These are phyloP conservation scores for Malassezia japonica DNA, from an alignment of 1,284 basidiomycete genomes.

Conservation along the genomic window DNA sequence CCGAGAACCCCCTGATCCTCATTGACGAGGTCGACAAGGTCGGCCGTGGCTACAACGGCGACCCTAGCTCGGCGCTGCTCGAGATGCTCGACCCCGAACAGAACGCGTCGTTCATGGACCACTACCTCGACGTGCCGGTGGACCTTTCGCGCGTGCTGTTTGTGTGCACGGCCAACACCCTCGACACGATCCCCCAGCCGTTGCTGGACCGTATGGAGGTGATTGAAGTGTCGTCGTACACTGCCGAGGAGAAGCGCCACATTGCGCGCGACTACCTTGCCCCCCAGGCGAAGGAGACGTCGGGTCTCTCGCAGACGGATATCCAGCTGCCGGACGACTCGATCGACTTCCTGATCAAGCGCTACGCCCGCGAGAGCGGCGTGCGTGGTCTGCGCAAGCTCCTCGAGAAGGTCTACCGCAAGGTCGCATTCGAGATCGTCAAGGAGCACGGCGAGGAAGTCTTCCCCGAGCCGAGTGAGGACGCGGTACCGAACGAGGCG, in stretches of 20 bases:
- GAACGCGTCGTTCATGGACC: conserved; percentile 89
- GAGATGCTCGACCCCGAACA: conserved; percentile 99
- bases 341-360: conserved; percentile 83
- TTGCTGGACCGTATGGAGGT: conserved; percentile 85
- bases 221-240: conserved; percentile 76
- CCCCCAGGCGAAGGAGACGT: conserved; percentile 85
- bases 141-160: conserved; percentile 92
- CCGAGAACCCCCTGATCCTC: conserved; percentile 81
- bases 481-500: neutral
- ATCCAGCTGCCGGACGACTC: conserved; percentile 51
- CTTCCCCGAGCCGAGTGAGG: conserved; percentile 59
- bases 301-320: conserved; percentile 58
- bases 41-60: conserved; percentile 83
- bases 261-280: conserved; percentile 86
- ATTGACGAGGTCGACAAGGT: conserved; percentile 99
- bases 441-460: conserved; percentile 79
- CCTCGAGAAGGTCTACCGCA: conserved; percentile 79
- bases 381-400: conserved; percentile 45
- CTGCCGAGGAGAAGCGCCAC: conserved; percentile 86
- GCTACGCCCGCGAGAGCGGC: conserved; percentile 93
- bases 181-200: conserved; percentile 92
- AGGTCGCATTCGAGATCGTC: conserved; percentile 86
- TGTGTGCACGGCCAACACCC: conserved; percentile 67
- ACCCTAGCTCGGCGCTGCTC: conserved; percentile 82
- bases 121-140: conserved; percentile 95